Base-by-base conservation (phyloP, 1,284 basidiomycete species). In the Tilletia caries region DNA sequence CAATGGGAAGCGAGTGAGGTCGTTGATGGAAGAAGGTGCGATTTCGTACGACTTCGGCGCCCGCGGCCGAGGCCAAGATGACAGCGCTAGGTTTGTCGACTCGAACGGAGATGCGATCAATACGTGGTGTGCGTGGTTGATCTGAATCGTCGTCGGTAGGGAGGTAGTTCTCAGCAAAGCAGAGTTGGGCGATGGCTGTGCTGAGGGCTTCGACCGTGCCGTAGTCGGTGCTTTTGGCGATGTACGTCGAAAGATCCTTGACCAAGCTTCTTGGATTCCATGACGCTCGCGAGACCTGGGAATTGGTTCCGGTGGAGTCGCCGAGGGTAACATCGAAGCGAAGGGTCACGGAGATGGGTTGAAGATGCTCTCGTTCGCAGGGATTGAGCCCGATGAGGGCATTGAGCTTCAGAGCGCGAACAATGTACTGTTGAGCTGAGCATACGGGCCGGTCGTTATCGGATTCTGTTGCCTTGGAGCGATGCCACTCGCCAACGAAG, bases 81-180 rank as follows among this genome's bases (percentile, higher is more conserved):
- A 94, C 85, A 0, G 92, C 92, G 41, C 88, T 88, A 1, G 91
- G 91, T 81, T 94, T 94, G 13, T 89, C 87, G 8, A 89, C 87
- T n/a, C 87, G 86, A 32, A 93, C 86, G 2, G 76, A 70, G 41
- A 81, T 72, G 62, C 72, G 68, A 34, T 77, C 76, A 43, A 76
- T 73, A 23, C 20, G 18, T n/a, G 58, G 58, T 5, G 10, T 18
- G 13, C 5, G 27, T 34, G 58, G n/a, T 20, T 15, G 29, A 10
- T 8, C n/a, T 20, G 27, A 8, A n/a, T 34, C 13, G 33, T 29
- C 3, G 2, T 34, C 18, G 32, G 10, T 1, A 3, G 33, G 58
- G 20, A 62, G 58, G 46, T 74, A 69, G 67, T 78, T 77, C 34
- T 76, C 70, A 5, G 75, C 20, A 4, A 80, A 67, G 0, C 86